Conservation (phyloP, 805 yeast genomes). For the Metschnikowia peoriensis region DNA sequence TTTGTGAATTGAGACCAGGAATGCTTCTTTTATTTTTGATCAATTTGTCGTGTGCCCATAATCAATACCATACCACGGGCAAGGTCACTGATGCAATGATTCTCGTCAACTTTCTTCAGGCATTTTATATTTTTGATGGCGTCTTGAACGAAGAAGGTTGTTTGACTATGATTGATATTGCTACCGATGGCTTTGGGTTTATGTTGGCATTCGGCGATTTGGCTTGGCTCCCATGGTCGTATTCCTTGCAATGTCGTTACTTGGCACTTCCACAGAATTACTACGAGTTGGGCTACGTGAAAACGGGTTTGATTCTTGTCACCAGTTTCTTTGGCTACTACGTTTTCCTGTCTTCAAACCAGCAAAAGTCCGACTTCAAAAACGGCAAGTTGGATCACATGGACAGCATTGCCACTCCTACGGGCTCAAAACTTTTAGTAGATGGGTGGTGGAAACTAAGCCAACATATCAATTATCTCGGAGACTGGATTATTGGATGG, state of each 20-base stretch:
- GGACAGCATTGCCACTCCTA: constrained; percentile 61
- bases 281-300: constrained; percentile 48
- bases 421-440: constrained; percentile 75
- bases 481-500: constrained; percentile 90
- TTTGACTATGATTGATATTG: constrained; percentile 91
- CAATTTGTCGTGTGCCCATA: constrained; percentile 76
- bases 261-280: constrained; percentile 57
- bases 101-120: constrained; percentile 67
- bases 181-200: constrained; percentile 96
- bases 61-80: constrained; percentile 65
- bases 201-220: constrained; percentile 96
- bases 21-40: constrained; percentile 80
- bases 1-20: constrained; percentile 94
- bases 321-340: constrained; percentile 66
- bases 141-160: constrained; percentile 88
- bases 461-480: constrained; percentile 92
- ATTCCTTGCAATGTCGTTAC: constrained; percentile 82
- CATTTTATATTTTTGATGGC: constrained; percentile 86
- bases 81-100: constrained; percentile 67
- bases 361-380: constrained; percentile 81
- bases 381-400: constrained; percentile 70
- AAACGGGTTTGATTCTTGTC: constrained; percentile 38
- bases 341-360: constrained; percentile 81
- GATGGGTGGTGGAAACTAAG: constrained; percentile 97
- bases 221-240: constrained; percentile 89